These are phyloP conservation scores for Salix exigua DNA, from an alignment of 345 rosid genomes.

Conservation along the genomic window DNA sequence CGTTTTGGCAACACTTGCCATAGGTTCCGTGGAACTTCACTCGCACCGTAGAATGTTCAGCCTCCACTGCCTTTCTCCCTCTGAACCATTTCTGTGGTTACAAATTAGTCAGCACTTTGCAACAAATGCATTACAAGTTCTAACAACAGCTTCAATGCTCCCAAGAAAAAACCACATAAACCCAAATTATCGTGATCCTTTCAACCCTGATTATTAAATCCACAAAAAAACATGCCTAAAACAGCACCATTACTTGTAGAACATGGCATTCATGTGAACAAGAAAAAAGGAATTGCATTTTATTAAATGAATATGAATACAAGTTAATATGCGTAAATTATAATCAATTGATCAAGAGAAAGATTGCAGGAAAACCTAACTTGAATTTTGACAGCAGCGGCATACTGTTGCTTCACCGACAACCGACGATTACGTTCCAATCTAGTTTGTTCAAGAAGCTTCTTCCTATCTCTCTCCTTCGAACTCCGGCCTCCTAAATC, in stretches of 20 bases:
- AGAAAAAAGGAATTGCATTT: background rate
- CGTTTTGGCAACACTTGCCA: slow-evolving; percentile 64
- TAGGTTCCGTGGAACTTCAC: slow-evolving; percentile 56
- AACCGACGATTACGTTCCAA: slow-evolving; percentile 85
- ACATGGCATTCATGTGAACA: background rate
- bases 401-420: slow-evolving; percentile 63
- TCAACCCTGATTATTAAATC: background rate
- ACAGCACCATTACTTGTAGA: background rate
- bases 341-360: background rate
- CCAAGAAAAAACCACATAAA: background rate
- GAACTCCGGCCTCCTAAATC: slow-evolving; percentile 98
- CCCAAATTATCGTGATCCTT: background rate
- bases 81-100: slow-evolving; percentile 89
- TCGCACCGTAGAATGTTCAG: slow-evolving; percentile 59
- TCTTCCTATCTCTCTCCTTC: slow-evolving; percentile 91
- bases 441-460: slow-evolving; percentile 92
- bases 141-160: background rate
- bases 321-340: background rate
- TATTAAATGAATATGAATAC: background rate
- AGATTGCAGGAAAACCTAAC: slow-evolving; percentile 29
- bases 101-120: slow-evolving; percentile 37
- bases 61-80: slow-evolving; percentile 72
- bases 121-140: background rate
- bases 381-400: slow-evolving; percentile 82
- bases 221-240: background rate